Evolutionary conservation across 306 rosid species (phyloP), one percentile per base, ranked within the genome.

Genomic region (Pueraria montana): DNA sequence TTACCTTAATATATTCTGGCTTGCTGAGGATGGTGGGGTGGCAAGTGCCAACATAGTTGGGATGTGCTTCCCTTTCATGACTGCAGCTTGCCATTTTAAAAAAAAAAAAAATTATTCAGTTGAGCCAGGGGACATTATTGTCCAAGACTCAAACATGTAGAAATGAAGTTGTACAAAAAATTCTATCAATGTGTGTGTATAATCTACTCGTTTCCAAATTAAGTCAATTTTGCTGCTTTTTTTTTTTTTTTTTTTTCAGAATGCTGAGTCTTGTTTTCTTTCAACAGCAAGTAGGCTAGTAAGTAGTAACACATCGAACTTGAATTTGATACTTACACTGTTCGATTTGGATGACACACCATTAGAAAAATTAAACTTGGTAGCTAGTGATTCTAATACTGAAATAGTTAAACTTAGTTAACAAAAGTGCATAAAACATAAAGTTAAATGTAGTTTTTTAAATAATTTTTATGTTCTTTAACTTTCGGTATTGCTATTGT

Each of bases 61-160:
- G n/a, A n/a, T n/a, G n/a, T n/a, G n/a, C n/a, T n/a, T n/a, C n/a
- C n/a, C n/a, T n/a, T n/a, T n/a, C n/a, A n/a, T n/a, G n/a, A n/a
- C n/a, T n/a, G n/a, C n/a, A n/a, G n/a, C n/a, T n/a, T n/a, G n/a
- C n/a, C n/a, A n/a, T n/a, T n/a, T n/a, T n/a, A n/a, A n/a, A n/a
- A n/a, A n/a, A n/a, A n/a, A n/a, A n/a, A n/a, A n/a, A n/a, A n/a
- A n/a, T n/a, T n/a, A n/a, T n/a, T n/a, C n/a, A 55, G n/a, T 36
- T 56, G 59, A 78, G 84, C 17, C 32, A 75, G 2, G 50, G 30
- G n/a, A 58, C 18, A 27, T 59, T 49, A 17, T 69, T 58, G 8
- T 20, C 65, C 32, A 69, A 46, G 59, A 69, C 49, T 83, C 58
- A 82, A 18, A 58, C 64, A 14, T 77, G 56, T 23, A 23, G 58